Evolutionary conservation across 2,329 filamentous ascomycete genomes (phyloP).

Genomic region (Pseudogymnoascus sp.): DNA sequence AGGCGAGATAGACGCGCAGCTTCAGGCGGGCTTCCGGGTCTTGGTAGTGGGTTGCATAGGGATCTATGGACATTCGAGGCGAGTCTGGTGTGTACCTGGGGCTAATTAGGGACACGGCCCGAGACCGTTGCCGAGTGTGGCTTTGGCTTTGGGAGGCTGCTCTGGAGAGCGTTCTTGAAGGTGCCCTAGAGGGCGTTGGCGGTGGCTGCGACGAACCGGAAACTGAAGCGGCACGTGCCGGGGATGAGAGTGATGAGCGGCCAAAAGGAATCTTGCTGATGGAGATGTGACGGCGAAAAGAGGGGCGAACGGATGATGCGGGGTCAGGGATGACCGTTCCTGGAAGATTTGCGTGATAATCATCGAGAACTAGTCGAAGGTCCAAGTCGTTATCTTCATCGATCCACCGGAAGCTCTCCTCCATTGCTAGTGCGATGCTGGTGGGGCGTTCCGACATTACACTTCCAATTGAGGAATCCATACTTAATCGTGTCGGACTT

Average conservation of each 20-base stretch:
- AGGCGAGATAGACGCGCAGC: constrained; percentile 75
- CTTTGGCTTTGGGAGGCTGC: background rate
- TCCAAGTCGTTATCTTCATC: constrained; percentile 66
- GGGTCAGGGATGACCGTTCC: constrained; percentile 39
- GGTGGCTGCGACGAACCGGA: constrained; percentile 25
- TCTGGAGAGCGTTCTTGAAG: background rate
- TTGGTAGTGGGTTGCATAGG: constrained; percentile 72
- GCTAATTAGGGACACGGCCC: constrained; percentile 45
- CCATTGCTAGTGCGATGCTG: constrained; percentile 32
- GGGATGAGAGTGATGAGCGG: constrained; percentile 41
- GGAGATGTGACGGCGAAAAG: constrained; percentile 64
- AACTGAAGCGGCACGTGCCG: constrained; percentile 20
- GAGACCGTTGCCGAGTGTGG: constrained; percentile 37
- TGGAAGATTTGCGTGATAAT: constrained; percentile 58
- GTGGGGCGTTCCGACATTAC: constrained; percentile 14
- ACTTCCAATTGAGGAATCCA: constrained; percentile 13
- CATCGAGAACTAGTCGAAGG: constrained; percentile 55
- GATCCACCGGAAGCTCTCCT: constrained; percentile 64
- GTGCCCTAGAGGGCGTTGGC: constrained; percentile 17
- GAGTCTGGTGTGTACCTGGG: constrained; percentile 36
- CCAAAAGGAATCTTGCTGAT: constrained; percentile 57
- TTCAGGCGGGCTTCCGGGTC: constrained; percentile 84
- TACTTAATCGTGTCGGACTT: constrained; percentile 19
- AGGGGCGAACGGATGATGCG: constrained; percentile 42
- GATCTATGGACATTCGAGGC: constrained; percentile 51